Base-by-base conservation (phyloP, 257 asterid species). In the Mentha longifolia region DNA sequence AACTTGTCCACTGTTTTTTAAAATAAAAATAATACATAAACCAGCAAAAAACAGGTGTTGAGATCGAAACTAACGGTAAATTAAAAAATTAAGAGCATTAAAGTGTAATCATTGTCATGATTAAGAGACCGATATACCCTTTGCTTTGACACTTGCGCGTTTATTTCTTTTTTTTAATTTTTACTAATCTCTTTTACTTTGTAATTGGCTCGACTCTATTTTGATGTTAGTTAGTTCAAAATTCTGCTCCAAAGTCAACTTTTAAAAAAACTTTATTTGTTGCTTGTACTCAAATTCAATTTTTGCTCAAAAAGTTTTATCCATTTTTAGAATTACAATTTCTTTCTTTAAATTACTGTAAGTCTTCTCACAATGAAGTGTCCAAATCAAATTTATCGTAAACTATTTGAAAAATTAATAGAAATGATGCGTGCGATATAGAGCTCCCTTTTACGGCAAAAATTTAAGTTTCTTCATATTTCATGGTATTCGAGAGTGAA, bases 51-150 rank as follows among this genome's bases (percentile, higher is more conserved):
- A 3, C 14, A 12, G 56, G 15, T 66, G 10, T 22, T 20, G 33
- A 19, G 41, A 52, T 56, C 20, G 62, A 59, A 50, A 47, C 63
- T 51, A 67, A 58, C 71, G 67, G 75, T 75, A 61, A 75, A 37
- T 25, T 60, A 20, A 28, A 67, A 47, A 67, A 42, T 14, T 22
- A 37, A 51, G 49, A 37, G 70, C 45, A 42, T 17, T 61, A 2
- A 69, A 39, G 35, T 58, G 59, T 55, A 43, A 25, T 59, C 28
- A 41, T 68, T 37, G 69, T 45, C 28, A 30, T 15, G 9, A 12
- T 39, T 12, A 28, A 51, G 47, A 33, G 42, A 68, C 70, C 33
- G 3, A 49, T 59, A 61, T 49, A 6, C 50, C 65, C 19, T 55
- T n/a, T 3, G 4, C 31, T 2, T 22, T 25, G 16, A 33, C 6